Evolutionary conservation across 805 yeast genomes (phyloP).

Genomic region (Vanderwaltozyma verrucispora): DNA sequence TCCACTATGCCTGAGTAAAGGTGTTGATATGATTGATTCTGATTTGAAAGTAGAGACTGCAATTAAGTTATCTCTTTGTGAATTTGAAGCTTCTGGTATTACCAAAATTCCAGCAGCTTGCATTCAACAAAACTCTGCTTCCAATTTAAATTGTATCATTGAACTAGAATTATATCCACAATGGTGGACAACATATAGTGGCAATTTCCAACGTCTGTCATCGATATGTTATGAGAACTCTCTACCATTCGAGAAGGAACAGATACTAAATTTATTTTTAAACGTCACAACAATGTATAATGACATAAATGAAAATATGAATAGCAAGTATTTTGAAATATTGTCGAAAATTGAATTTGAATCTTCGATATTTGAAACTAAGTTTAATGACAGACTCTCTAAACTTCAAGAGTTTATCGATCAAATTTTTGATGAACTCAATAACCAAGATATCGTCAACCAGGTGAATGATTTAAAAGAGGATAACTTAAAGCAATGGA

Average conservation of each 20-base stretch:
- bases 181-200: slow-evolving; percentile 69
- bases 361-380: too few species aligned
- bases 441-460: background rate
- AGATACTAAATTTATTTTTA: slow-evolving; percentile 35
- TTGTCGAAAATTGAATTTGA: slow-evolving; percentile 3
- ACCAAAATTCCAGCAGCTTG: slow-evolving; percentile 18
- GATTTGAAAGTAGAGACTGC: slow-evolving; percentile 33
- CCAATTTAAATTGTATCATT: slow-evolving; percentile 31
- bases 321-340: slow-evolving; percentile 5
- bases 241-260: slow-evolving; percentile 42
- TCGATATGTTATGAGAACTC: slow-evolving; percentile 44
- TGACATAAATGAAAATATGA: slow-evolving; percentile 10
- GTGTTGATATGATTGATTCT: slow-evolving; percentile 32
- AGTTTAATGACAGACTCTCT: slow-evolving; percentile 4
- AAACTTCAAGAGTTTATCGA: slow-evolving; percentile 5
- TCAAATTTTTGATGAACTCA: slow-evolving; percentile 2
- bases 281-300: slow-evolving; percentile 35
- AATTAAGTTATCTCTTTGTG: slow-evolving; percentile 42
- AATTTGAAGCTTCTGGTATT: slow-evolving; percentile 39
- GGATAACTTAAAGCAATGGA: slow-evolving; percentile 4
- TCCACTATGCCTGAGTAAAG: slow-evolving; percentile 32
- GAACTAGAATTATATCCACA: slow-evolving; percentile 38
- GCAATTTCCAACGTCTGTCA: slow-evolving; percentile 46
- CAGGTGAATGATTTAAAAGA: slow-evolving; percentile 5
- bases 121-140: slow-evolving; percentile 4